Percentiles rank a stretch among this genome's conserved stretches.
Conservation (phyloP, 2,329 filamentous ascomycete species). For the Thelonectria rubi region DNA sequence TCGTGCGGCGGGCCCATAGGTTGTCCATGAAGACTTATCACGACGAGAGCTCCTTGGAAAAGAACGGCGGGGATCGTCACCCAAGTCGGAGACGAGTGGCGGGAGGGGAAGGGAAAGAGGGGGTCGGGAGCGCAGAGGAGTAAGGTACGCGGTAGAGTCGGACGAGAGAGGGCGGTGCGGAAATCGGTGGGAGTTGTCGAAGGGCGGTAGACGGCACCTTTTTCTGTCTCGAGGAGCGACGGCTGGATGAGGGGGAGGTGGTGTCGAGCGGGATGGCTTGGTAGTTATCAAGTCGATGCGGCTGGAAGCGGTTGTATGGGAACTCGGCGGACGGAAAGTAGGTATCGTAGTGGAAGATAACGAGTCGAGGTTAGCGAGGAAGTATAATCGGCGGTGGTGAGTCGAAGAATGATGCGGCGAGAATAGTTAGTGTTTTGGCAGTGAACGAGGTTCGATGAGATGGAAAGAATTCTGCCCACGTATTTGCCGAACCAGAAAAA, state of each 20-base stretch:
- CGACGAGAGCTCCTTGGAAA: constrained; percentile 35
- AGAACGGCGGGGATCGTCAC: constrained; percentile 38
- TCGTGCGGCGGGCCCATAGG: constrained; percentile 84
- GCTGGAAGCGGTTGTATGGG: constrained; percentile 7
- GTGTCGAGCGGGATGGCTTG: constrained; percentile 7
- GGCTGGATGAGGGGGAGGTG: constrained; percentile 22
- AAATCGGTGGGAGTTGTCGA: constrained; percentile 9
- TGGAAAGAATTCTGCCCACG: constrained; percentile 27
- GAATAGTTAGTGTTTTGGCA: constrained; percentile 25
- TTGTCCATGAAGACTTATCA: constrained; percentile 65
- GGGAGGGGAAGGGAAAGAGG: constrained; percentile 15
- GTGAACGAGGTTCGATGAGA: constrained; percentile 23
- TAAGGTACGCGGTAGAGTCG: background rate
- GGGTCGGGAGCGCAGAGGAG: constrained; percentile 3
- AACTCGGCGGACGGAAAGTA: constrained; percentile 6
- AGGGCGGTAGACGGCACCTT: constrained; percentile 11
- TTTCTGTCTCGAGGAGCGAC: constrained; percentile 11
- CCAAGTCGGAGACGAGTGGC: constrained; percentile 28
- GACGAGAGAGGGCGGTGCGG: constrained; percentile 8
- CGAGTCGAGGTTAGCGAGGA: constrained; percentile 8
- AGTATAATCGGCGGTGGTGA: constrained; percentile 11
- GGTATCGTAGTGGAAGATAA: constrained; percentile 17
- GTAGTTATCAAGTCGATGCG: constrained; percentile 1
- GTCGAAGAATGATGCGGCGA: constrained; percentile 17
- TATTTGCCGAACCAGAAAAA: constrained; percentile 12